These are phyloP conservation scores for Pseudogymnoascus sp. DNA, from an alignment of 2,329 filamentous ascomycete species.

Conservation along the genomic window DNA sequence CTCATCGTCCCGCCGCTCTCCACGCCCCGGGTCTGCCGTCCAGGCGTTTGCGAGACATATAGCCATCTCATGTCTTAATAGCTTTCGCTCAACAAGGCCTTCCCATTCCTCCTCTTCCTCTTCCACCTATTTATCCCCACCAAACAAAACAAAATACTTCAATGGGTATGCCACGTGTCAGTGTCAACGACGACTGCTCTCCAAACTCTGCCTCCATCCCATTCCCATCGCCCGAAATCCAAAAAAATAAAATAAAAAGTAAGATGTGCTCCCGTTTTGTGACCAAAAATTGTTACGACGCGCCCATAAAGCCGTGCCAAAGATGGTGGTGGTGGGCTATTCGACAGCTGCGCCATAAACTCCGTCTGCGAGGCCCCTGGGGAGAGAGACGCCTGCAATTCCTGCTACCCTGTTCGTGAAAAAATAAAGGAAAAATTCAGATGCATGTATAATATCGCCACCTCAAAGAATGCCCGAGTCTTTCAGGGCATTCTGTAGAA, in stretches of 20 bases:
- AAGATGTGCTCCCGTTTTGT: neutral
- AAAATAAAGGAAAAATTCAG: neutral
- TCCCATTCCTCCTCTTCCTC: neutral
- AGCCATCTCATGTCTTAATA: neutral
- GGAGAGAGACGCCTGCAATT: neutral
- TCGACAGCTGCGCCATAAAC: conserved; percentile 8
- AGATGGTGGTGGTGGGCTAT: neutral
- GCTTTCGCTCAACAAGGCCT: conserved; percentile 5
- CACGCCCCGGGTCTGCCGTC: conserved; percentile 2
- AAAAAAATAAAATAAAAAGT: neutral
- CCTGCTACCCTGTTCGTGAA: neutral
- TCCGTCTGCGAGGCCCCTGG: neutral
- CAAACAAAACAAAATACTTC: conserved; percentile 6
- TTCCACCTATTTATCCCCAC: conserved; percentile 6
- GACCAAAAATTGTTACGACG: neutral
- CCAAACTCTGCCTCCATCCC: conserved; percentile 5
- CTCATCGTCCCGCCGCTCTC: neutral
- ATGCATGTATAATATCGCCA: neutral
- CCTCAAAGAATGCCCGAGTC: conserved; percentile 88
- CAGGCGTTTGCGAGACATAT: conserved; percentile 9
- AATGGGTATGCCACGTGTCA: conserved; percentile 9
- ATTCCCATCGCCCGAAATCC: neutral
- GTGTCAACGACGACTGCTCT: conserved; percentile 8
- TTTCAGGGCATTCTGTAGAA: conserved; percentile 94
- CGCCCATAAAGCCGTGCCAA: conserved; percentile 7